Conservation (phyloP, 140 eudicot species). For the Anethum foeniculum region DNA sequence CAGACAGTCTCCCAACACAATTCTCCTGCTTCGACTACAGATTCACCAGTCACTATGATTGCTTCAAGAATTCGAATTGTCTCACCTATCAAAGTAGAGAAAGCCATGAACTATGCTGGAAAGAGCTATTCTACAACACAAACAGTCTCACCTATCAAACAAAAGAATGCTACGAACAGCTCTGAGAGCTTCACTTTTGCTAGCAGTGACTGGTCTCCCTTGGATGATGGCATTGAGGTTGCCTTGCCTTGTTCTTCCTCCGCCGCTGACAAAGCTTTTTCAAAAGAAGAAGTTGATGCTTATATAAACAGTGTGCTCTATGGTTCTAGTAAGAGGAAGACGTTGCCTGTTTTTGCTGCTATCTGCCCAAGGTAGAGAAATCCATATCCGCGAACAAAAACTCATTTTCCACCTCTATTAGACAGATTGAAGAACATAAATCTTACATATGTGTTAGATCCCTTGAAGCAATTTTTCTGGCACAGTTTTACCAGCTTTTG, state of each 20-base stretch:
- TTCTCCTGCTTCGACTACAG: not conserved
- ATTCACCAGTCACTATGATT: not conserved
- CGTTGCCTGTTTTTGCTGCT: constrained; percentile 44
- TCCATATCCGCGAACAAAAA: not conserved
- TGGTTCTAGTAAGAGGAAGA: constrained; percentile 32
- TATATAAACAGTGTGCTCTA: constrained; percentile 28
- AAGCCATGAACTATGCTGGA: not conserved
- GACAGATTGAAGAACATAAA: constrained; percentile 15
- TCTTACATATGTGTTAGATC: constrained; percentile 23
- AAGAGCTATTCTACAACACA: constrained; percentile 16
- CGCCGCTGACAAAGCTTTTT: constrained; percentile 18
- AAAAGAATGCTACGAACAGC: constrained; percentile 4
- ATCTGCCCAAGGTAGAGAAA: constrained; percentile 41
- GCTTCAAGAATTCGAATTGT: not conserved
- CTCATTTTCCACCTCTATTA: constrained; percentile 3
- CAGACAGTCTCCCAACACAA: constrained; percentile 10
- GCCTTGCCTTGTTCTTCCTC: constrained; percentile 17
- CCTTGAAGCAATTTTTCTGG: constrained; percentile 10
- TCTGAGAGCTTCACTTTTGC: constrained; percentile 15
- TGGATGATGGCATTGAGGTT: constrained; percentile 54
- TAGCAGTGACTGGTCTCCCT: constrained; percentile 54
- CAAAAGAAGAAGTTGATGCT: constrained; percentile 44
- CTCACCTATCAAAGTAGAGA: not conserved
- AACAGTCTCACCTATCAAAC: constrained; percentile 17
- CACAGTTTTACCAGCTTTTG: not conserved